Base-by-base conservation (phyloP, 2,329 filamentous ascomycete genomes). In the Lasiodiplodia sp. region DNA sequence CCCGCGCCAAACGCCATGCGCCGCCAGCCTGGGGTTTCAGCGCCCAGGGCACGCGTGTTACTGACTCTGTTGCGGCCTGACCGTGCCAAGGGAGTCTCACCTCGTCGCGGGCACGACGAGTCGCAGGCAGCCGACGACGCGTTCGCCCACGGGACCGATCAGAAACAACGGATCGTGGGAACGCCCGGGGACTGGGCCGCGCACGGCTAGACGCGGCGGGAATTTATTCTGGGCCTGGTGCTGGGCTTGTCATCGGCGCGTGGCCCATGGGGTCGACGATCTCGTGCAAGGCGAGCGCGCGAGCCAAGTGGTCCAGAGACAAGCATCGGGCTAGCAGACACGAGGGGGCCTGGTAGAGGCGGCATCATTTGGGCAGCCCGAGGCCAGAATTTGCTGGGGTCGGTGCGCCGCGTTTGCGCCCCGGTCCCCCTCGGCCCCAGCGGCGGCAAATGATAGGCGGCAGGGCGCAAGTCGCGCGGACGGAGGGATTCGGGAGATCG, bases 401-500 rank as follows among this genome's bases (percentile, higher is more conserved):
- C 25, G 21, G 21, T 28, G 25, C 51, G 21, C 21, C 23, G 21
- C 51, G 6, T 53, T 28, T 25, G 21, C 51, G 10, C 14, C 23
- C 21, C 55, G 55, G 31, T 38, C 55, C 18, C 55, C 34, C 60
- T 28, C 28, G 28, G 28, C 7, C 55, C 55, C 34, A 18, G 55
- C 57, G 12, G 44, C 44, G 31, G 47, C 44, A 25, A 52, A 38
- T 18, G 18, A 47, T n/a, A 47, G 16, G 18, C 18, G 18, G 44
- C 44, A 21, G 44, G 18, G n/a, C 18, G 16, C 21, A n/a, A 25
- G 25, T 23, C 44, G 58, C 44, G 58, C 58, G 60, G 60, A 25
- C 60, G 60, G 60, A 64, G 60, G 60, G 60, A 64, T 16, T 64
- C 60, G 60, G 60, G 60, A 47, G 51, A 64, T 52, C 60, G 40